Evolutionary conservation across 352 stramenopile genomes (phyloP), one percentile per base, ranked within the genome.

Genomic region (Phytophthora ramorum): DNA sequence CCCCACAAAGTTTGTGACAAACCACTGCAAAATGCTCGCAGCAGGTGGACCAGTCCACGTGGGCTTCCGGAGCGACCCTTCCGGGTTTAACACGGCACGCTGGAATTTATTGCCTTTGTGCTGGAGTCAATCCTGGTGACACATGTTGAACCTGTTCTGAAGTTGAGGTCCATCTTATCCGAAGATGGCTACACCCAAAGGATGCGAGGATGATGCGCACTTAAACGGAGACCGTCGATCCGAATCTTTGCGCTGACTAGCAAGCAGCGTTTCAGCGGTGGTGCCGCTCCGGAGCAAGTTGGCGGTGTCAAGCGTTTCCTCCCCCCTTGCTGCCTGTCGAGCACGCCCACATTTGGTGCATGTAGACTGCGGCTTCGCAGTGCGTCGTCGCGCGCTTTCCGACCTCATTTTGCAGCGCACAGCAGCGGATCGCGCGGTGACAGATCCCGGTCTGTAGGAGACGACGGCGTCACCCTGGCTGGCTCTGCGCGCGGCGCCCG

Each of bases 131-230:
- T 19, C 37, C 41, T 14, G 49, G 10, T 61, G 35, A 47, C 57
- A 58, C 57, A 63, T 71, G 63, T 71, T 71, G 48, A 62, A 66
- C 47, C 35, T 71, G 40, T 62, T 61, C 63, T 67, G 61, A 69
- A 66, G 46, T 56, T 63, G 24, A 56, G 30, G 49, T 47, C 32
- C 14, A 45, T 24, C 63, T 71, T 63, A 71, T 63, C 40, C 34
- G 19, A 34, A 58, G 28, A 63, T 72, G 64, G 64, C 57, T 72
- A 72, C 63, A 71, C 54, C 10, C 49, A 52, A 24, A 44, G 46
- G 49, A 63, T 30, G 24, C 30, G 63, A 71, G 63, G 63, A 67
- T 46, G 56, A 37, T 32, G 12, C 10, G 37, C 37, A 41, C 35
- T 41, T 43, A 19, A 43, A 9, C 37, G 37, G 37, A 43, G 14